Percentiles rank a stretch among this genome's conserved stretches.
Evolutionary conservation across 2,329 filamentous ascomycete species (phyloP).

Genomic region (Lecanosticta acicola): DNA sequence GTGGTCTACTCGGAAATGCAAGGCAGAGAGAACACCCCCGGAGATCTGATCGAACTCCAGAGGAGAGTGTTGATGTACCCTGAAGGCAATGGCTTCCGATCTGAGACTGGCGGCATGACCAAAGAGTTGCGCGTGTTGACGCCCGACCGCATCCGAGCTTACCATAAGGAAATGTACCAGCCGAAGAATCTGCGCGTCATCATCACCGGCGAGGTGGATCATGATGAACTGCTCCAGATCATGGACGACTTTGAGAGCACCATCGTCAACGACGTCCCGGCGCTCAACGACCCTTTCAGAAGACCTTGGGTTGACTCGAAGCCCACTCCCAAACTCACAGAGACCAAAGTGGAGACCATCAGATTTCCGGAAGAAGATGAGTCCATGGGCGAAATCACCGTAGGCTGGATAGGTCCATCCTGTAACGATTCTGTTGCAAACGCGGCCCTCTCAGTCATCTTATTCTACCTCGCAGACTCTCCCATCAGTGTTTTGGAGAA

Average conservation of each 20-base stretch:
- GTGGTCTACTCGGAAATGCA: conserved; percentile 97
- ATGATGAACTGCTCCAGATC: conserved; percentile 70
- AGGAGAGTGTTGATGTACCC: conserved; percentile 79
- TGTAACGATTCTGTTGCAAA: conserved; percentile 58
- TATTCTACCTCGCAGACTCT: conserved; percentile 86
- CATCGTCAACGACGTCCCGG: conserved; percentile 75
- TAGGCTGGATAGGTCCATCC: conserved; percentile 81
- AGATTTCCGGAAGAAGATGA: conserved; percentile 97
- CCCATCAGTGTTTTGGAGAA: conserved; percentile 92
- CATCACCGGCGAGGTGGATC: conserved; percentile 86
- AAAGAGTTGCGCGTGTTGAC: conserved; percentile 81
- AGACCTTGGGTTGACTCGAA: conserved; percentile 88
- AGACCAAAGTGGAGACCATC: conserved; percentile 69
- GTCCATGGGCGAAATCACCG: conserved; percentile 78
- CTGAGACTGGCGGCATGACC: conserved; percentile 98
- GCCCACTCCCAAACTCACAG: conserved; percentile 64
- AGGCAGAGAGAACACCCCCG: conserved; percentile 76
- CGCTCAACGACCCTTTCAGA: conserved; percentile 68
- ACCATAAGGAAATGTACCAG: conserved; percentile 96
- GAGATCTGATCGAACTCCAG: conserved; percentile 80
- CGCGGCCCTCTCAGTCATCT: conserved; percentile 70
- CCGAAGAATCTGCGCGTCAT: conserved; percentile 90
- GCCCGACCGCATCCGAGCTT: conserved; percentile 83
- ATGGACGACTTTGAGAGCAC: conserved; percentile 83
- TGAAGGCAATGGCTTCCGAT: conserved; percentile 83